Conservation (phyloP, 2,329 filamentous ascomycete genomes). For the Sclerotinia glacialis region DNA sequence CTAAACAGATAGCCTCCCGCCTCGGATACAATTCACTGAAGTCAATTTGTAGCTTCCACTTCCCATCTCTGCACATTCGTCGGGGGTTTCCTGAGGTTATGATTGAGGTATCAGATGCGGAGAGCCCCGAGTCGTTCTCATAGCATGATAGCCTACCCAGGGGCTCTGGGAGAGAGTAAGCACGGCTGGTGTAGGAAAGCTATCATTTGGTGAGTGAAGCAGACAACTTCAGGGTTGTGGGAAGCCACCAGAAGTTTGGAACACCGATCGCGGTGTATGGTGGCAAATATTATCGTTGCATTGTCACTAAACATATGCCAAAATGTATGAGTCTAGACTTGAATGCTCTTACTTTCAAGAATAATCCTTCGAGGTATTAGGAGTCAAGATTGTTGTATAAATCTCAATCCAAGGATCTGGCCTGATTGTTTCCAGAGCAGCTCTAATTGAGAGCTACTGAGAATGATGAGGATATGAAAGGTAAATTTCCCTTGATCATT, state of each 20-base stretch:
- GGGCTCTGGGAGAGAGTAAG: neutral
- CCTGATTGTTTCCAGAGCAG: neutral
- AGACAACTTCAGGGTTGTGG: neutral
- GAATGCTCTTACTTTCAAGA: neutral
- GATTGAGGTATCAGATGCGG: neutral
- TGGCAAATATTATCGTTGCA: neutral
- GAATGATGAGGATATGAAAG: neutral
- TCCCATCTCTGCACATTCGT: neutral
- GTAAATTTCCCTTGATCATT: neutral
- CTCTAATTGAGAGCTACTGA: neutral
- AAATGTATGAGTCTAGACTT: neutral
- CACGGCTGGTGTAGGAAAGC: neutral
- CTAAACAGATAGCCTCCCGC: neutral
- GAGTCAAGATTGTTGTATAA: neutral
- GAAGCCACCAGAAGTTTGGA: neutral
- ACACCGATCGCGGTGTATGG: neutral
- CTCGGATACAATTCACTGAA: neutral
- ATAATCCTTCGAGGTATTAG: neutral
- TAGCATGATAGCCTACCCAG: neutral
- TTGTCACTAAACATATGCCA: conserved; percentile 7
- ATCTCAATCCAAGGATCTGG: neutral
- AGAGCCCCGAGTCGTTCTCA: neutral
- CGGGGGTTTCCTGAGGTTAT: neutral
- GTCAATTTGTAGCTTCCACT: neutral
- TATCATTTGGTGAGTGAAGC: conserved; percentile 1